phyloP scores from a whole-genome alignment of 2,329 filamentous ascomycete genomes.

The Shiraia bambusicola region DNA sequence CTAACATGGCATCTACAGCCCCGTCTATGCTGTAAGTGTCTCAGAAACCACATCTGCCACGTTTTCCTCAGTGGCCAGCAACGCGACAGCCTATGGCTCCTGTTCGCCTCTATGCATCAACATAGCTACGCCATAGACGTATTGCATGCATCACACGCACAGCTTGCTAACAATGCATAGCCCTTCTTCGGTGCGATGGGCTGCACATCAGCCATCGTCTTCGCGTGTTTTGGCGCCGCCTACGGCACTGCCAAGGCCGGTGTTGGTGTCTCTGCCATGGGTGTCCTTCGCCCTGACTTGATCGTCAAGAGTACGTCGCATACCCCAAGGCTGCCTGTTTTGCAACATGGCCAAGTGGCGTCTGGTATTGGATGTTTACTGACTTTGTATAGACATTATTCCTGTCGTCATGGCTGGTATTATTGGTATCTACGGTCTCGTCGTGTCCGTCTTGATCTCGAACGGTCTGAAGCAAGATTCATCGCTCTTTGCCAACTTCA shows the following conservation, averaged over 20 bases:
- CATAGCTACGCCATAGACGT: too few relatives aligned
- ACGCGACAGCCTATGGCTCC: slow-evolving; percentile 14
- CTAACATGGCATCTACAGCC: slow-evolving; percentile 59
- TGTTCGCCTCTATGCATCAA: slow-evolving; percentile 6
- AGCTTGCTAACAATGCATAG: slow-evolving; percentile 45
- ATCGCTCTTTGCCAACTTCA: slow-evolving; percentile 55
- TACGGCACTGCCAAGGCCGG: slow-evolving; percentile 99
- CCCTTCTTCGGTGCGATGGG: slow-evolving; percentile 98
- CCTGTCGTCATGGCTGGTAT: slow-evolving; percentile 99
- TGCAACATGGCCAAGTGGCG: not conserved
- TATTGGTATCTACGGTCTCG: slow-evolving; percentile 84
- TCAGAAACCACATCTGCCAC: slow-evolving; percentile 19
- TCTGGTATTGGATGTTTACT: slow-evolving; percentile 3
- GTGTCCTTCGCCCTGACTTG: slow-evolving; percentile 94
- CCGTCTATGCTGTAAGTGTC: slow-evolving; percentile 95
- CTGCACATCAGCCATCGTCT: slow-evolving; percentile 91
- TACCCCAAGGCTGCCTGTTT: not conserved
- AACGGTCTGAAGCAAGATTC: slow-evolving; percentile 52
- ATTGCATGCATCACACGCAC: too few relatives aligned
- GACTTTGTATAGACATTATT: slow-evolving; percentile 74
- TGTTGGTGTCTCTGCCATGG: slow-evolving; percentile 97
- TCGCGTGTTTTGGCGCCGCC: slow-evolving; percentile 93
- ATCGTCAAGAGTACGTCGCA: slow-evolving; percentile 95
- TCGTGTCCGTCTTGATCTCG: slow-evolving; percentile 57
- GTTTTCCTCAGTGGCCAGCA: slow-evolving; percentile 26